A percentile compares a stretch with the other conserved stretches of the same genome.
phyloP scores from a whole-genome alignment of 73 alveolate species.

The Effrenium voratum region DNA sequence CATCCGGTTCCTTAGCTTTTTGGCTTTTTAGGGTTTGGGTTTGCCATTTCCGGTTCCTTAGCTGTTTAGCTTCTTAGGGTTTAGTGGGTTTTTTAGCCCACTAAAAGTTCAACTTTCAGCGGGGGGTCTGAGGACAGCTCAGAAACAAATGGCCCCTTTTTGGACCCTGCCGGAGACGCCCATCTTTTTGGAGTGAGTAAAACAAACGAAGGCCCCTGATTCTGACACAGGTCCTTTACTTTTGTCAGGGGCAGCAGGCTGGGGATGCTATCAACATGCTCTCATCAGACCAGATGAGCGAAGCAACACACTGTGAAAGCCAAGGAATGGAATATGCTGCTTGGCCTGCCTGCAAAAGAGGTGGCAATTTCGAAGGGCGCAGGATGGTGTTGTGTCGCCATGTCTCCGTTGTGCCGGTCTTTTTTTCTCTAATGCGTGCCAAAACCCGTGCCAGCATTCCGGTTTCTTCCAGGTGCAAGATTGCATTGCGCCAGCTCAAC shows the following conservation, averaged over 20 bases:
- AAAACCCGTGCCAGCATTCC: neutral
- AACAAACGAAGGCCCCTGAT: neutral
- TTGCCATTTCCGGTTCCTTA: neutral
- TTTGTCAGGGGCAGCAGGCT: neutral
- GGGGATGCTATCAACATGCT: neutral
- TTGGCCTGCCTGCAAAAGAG: neutral
- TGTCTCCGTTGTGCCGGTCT: neutral
- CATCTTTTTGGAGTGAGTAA: neutral
- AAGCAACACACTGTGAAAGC: neutral
- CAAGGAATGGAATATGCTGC: slow-evolving; percentile 76
- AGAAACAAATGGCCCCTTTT: neutral
- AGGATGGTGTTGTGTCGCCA: neutral
- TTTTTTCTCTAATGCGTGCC: too few relatives aligned
- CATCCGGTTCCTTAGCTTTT: neutral
- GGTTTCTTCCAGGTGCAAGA: neutral
- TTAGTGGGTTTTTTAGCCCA: neutral
- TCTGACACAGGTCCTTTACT: neutral
- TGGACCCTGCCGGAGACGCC: slow-evolving; percentile 22
- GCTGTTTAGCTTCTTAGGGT: neutral
- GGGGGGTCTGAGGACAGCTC: too few relatives aligned
- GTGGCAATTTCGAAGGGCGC: neutral
- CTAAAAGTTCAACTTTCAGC: neutral
- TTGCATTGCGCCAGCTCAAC: neutral
- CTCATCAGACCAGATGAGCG: too few relatives aligned
- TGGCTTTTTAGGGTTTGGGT: neutral